phyloP scores from a whole-genome alignment of 352 stramenopile species.

The Globisporangium lucens region DNA sequence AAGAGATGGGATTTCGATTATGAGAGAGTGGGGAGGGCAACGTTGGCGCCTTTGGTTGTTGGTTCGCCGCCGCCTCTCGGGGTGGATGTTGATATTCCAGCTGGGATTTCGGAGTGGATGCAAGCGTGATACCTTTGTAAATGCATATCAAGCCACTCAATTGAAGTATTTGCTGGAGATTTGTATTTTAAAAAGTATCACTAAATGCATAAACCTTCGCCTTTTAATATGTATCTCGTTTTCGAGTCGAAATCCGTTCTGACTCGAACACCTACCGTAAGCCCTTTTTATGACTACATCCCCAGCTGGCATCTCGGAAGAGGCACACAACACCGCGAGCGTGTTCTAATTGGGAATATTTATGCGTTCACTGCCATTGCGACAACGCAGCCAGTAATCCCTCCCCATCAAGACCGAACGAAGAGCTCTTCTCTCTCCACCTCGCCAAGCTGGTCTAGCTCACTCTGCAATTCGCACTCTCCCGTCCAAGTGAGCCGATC shows the following conservation, averaged over 20 bases:
- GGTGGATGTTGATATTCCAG: not conserved
- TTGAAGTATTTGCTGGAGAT: not conserved
- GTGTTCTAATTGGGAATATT: not conserved
- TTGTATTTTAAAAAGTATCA: not conserved
- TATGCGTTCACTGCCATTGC: not conserved
- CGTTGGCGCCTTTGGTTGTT: not conserved
- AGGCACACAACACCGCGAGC: not conserved
- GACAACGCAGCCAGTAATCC: not conserved
- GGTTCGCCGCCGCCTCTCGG: not conserved
- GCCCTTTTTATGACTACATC: not conserved
- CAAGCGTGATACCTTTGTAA: not conserved
- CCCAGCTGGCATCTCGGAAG: not conserved
- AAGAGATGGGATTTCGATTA: not conserved
- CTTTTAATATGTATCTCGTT: not conserved
- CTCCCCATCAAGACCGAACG: not conserved
- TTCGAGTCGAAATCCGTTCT: not conserved
- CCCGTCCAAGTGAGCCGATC: not conserved
- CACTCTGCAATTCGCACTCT: conserved; percentile 10
- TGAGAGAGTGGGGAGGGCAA: not conserved
- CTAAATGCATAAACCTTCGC: not conserved
- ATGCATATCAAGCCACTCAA: not conserved
- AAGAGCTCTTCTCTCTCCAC: not conserved
- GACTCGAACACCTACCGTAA: not conserved
- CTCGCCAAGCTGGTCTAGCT: not conserved
- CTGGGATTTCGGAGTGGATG: not conserved